Conservation (phyloP, 2,329 filamentous ascomycete genomes). For the Scedosporium dehoogii region DNA sequence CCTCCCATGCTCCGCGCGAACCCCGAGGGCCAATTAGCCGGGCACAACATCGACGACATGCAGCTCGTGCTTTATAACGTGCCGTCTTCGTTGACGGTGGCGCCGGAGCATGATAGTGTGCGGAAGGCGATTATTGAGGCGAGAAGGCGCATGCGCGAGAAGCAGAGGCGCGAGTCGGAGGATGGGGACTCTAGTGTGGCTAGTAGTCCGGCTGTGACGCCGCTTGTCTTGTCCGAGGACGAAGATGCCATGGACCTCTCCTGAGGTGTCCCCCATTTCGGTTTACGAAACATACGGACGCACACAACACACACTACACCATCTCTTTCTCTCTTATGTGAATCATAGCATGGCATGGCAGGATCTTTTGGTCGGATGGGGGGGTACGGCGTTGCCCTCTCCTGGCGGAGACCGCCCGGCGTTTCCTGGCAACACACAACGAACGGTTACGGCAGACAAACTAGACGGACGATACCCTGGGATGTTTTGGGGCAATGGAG, state of each 20-base stretch:
- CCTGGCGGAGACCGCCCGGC: not conserved
- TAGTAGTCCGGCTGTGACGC: not conserved
- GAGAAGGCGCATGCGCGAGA: conserved; percentile 48
- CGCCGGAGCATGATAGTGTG: conserved; percentile 66
- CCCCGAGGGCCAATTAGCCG: conserved; percentile 32
- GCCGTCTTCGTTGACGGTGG: conserved; percentile 65
- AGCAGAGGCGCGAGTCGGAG: conserved; percentile 21
- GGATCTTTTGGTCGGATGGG: not conserved
- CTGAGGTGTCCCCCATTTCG: conserved; percentile 15
- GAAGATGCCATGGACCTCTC: conserved; percentile 61
- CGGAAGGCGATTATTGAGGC: conserved; percentile 77
- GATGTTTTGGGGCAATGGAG: too few relatives aligned
- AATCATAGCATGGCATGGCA: not conserved
- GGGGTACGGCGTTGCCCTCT: not conserved
- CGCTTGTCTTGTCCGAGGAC: conserved; percentile 25
- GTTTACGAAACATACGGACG: not conserved
- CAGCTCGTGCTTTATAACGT: conserved; percentile 79
- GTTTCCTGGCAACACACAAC: not conserved
- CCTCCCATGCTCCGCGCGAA: conserved; percentile 55
- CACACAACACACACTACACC: too few relatives aligned
- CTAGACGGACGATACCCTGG: too few relatives aligned
- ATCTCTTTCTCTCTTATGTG: not conserved
- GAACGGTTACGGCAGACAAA: too few relatives aligned
- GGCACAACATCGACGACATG: conserved; percentile 39
- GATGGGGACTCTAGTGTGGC: conserved; percentile 9